Percentiles rank a stretch among this genome's conserved stretches.
Evolutionary conservation across 805 yeast species (phyloP).

Genomic region (Pichia scutulata): DNA sequence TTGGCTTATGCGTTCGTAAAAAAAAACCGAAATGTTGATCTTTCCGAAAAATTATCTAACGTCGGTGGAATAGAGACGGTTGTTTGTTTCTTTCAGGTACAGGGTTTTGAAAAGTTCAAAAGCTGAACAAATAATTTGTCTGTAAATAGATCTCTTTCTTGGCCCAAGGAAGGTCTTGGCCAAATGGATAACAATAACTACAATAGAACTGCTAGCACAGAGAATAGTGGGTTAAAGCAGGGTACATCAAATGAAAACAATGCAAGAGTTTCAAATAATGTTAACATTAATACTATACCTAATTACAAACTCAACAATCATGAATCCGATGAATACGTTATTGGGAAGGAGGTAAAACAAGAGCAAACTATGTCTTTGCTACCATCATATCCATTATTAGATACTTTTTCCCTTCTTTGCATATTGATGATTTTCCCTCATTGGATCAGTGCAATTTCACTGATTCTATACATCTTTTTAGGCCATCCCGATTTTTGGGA

Average conservation of each 20-base stretch:
- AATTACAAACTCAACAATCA: not conserved
- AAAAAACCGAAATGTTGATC: not conserved
- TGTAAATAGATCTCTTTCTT: not conserved
- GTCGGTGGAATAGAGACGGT: not conserved
- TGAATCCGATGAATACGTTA: not conserved
- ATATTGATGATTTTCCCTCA: conserved; percentile 22
- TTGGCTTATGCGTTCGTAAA: no score
- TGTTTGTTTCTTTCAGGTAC: not conserved
- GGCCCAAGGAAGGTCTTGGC: not conserved
- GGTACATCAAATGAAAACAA: not conserved
- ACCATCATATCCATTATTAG: conserved; percentile 21
- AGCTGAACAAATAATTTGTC: not conserved
- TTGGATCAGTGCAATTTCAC: conserved; percentile 19
- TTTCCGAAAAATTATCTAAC: no score
- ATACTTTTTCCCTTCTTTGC: conserved; percentile 24
- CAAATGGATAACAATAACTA: not conserved
- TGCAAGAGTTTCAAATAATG: not conserved
- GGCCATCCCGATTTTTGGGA: conserved; percentile 23
- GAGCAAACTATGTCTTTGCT: conserved; percentile 10
- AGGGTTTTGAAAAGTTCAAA: not conserved
- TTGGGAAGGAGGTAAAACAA: not conserved
- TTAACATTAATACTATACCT: not conserved
- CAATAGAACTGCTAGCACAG: not conserved
- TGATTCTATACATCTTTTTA: conserved; percentile 18
- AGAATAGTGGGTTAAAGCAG: not conserved